phyloP scores from a whole-genome alignment of 2,329 filamentous ascomycete genomes.

The Celoporthe dispersa region DNA sequence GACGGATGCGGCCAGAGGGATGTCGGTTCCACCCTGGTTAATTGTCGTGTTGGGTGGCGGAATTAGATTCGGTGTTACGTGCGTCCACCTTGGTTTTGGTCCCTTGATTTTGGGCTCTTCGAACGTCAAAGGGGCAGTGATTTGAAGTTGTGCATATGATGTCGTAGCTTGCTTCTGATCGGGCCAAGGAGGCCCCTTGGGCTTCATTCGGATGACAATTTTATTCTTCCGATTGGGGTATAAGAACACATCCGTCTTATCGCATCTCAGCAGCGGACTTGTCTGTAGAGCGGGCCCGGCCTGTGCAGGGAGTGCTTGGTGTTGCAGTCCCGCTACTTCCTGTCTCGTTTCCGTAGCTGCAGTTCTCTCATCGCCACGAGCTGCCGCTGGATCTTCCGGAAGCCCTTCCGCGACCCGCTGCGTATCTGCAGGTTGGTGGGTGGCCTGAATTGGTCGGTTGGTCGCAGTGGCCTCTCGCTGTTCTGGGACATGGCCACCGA shows the following conservation, averaged over 20 bases:
- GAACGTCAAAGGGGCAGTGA: not conserved
- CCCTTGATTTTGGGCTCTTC: not conserved
- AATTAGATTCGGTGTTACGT: not conserved
- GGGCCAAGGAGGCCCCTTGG: not conserved
- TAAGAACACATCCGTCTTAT: not conserved
- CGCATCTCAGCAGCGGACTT: not conserved
- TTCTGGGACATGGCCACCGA: not conserved
- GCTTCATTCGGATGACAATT: not conserved
- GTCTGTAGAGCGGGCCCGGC: not conserved
- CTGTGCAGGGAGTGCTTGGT: not conserved
- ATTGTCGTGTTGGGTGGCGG: not conserved
- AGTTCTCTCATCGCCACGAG: not conserved
- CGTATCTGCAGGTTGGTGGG: not conserved
- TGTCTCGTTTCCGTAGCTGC: not conserved
- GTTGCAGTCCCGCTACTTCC: not conserved
- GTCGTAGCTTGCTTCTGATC: not conserved
- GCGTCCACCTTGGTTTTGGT: not conserved
- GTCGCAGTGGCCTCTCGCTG: not conserved
- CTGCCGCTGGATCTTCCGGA: not conserved
- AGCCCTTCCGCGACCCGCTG: too few species aligned
- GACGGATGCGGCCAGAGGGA: not conserved
- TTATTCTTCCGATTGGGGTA: not conserved
- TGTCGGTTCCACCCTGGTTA: not conserved
- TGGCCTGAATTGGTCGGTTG: not conserved
- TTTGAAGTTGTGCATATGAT: not conserved